These are phyloP conservation scores for Russula sp. DNA, from an alignment of 768 basidiomycete species.

Conservation along the genomic window DNA sequence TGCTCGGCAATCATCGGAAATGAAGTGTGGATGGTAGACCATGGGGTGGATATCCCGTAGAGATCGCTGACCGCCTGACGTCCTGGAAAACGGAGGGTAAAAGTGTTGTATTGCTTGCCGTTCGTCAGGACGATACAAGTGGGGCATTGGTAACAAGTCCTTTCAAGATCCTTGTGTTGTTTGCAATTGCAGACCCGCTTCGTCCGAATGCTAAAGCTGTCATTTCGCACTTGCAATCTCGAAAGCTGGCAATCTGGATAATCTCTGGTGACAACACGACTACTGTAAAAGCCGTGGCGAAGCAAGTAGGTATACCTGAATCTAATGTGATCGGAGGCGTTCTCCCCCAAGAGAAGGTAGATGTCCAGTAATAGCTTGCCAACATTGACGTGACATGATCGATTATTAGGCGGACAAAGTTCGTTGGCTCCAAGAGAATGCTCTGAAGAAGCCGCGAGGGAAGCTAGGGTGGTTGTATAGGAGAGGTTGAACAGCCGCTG, in stretches of 20 bases:
- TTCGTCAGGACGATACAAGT: slow-evolving; percentile 29
- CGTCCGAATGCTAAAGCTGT: slow-evolving; percentile 57
- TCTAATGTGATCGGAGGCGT: slow-evolving; percentile 77
- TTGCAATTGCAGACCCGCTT: slow-evolving; percentile 64
- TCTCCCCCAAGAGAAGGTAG: slow-evolving; percentile 75
- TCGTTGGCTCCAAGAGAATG: slow-evolving; percentile 50
- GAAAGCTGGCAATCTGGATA: slow-evolving; percentile 69
- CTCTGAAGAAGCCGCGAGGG: slow-evolving; percentile 38
- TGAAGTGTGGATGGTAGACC: slow-evolving; percentile 58
- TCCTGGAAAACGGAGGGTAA: slow-evolving; percentile 66
- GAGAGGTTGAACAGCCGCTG: slow-evolving; percentile 39
- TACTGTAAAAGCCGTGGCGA: slow-evolving; percentile 72
- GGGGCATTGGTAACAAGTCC: background rate
- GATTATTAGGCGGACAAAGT: slow-evolving; percentile 52
- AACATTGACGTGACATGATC: slow-evolving; percentile 12
- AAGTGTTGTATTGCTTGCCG: slow-evolving; percentile 64
- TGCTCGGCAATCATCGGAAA: slow-evolving; percentile 64
- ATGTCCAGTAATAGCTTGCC: slow-evolving; percentile 10
- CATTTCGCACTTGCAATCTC: slow-evolving; percentile 48
- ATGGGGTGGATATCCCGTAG: slow-evolving; percentile 41
- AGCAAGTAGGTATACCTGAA: slow-evolving; percentile 59
- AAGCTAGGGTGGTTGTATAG: slow-evolving; percentile 35
- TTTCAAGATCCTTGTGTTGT: slow-evolving; percentile 46
- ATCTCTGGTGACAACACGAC: slow-evolving; percentile 73
- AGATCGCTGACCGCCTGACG: slow-evolving; percentile 37